A percentile compares a stretch with the other conserved stretches of the same genome.
Conservation (phyloP, 192 early-diverging fungal genomes). For the Backusella luteola region DNA sequence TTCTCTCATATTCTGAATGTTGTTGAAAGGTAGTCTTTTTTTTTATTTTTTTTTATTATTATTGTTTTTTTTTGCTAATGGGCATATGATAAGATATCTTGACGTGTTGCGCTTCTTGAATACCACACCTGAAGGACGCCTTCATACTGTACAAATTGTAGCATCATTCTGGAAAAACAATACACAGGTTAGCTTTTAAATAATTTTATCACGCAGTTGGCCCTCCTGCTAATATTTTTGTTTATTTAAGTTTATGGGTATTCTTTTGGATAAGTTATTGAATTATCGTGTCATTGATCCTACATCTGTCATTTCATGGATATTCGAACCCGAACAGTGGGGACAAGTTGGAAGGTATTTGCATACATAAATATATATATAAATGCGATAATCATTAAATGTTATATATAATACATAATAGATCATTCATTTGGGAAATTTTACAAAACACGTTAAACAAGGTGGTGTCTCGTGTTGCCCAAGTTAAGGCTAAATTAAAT, state of each 20-base stretch:
- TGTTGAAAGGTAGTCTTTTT: constrained; percentile 69
- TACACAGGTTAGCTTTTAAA: constrained; percentile 53
- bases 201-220: neutral
- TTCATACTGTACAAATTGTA: constrained; percentile 75
- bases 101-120: constrained; percentile 59
- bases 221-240: neutral
- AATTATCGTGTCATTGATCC: constrained; percentile 95
- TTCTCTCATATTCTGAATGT: constrained; percentile 93
- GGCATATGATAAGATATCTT: constrained; percentile 50
- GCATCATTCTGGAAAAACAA: constrained; percentile 87
- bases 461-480: constrained; percentile 76
- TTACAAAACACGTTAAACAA: constrained; percentile 83
- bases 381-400: no score
- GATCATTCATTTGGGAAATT: constrained; percentile 84
- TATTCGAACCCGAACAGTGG: constrained; percentile 59
- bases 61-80: neutral
- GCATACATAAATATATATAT: neutral
- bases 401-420: neutral
- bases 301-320: constrained; percentile 74
- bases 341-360: constrained; percentile 40
- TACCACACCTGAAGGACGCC: constrained; percentile 58
- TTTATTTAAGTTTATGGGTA: constrained; percentile 74
- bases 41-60: neutral
- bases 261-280: constrained; percentile 91
- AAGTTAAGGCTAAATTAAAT: constrained; percentile 59